phyloP scores from a whole-genome alignment of 23 red algal species.

The Agarophyton chilense region DNA sequence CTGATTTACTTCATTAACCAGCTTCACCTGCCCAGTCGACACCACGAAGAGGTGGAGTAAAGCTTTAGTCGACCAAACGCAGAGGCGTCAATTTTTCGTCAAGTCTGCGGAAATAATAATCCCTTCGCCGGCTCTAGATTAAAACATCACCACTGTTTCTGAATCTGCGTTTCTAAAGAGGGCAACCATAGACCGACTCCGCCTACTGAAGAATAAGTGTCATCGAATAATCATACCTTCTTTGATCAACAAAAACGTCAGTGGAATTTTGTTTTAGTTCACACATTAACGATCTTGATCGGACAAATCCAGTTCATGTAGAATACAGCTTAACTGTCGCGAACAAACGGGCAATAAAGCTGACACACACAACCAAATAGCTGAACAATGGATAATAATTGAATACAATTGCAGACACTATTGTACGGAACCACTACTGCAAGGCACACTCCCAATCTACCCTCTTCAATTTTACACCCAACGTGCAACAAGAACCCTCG shows the following conservation, averaged over 20 bases:
- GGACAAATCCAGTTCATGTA: neutral
- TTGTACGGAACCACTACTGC: neutral
- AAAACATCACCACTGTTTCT: neutral
- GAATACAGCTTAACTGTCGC: neutral
- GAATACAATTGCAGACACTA: neutral
- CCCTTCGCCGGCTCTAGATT: too few relatives aligned
- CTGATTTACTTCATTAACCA: too few relatives aligned
- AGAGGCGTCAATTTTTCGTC: too few relatives aligned
- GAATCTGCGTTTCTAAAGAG: neutral
- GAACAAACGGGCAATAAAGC: neutral
- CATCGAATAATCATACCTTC: neutral
- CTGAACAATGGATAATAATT: neutral
- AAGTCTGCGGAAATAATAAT: too few relatives aligned
- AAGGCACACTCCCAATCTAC: neutral
- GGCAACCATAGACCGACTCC: neutral
- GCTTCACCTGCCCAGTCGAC: too few relatives aligned
- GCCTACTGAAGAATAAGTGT: neutral
- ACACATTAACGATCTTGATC: neutral
- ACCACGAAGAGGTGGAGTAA: too few relatives aligned
- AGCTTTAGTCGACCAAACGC: too few relatives aligned
- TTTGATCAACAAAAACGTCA: neutral
- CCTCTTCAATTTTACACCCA: too few relatives aligned
- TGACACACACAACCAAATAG: neutral
- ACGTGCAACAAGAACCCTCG: too few relatives aligned
- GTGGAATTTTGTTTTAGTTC: neutral